These are phyloP conservation scores for Marchantia paleacea DNA, from an alignment of 225 moss, liverwort and hornwort genomes.

Conservation along the genomic window DNA sequence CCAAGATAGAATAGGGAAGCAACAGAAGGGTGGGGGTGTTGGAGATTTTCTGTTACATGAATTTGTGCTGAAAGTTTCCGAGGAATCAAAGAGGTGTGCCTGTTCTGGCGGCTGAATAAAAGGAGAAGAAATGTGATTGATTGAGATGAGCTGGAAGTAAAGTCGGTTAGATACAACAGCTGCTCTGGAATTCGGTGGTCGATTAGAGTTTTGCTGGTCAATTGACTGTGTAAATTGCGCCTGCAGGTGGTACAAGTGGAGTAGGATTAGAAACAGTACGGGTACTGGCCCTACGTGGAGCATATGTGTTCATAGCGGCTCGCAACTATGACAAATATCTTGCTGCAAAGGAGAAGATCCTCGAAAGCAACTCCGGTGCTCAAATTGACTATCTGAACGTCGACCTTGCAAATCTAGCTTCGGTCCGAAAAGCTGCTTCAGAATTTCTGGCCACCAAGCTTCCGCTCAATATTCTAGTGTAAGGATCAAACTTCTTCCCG, in stretches of 20 bases:
- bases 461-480: conserved; percentile 46
- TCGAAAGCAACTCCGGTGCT: conserved; percentile 28
- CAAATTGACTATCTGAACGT: conserved; percentile 36
- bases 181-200: no score
- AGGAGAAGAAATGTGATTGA: no score
- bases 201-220: no score
- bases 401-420: conserved; percentile 40
- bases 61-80: no score
- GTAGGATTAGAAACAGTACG: conserved; percentile 42
- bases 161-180: no score
- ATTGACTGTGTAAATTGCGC: not conserved
- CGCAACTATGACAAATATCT: conserved; percentile 28
- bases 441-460: conserved; percentile 37
- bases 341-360: conserved; percentile 31
- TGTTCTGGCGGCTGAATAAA: no score
- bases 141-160: not conserved
- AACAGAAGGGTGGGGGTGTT: no score
- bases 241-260: conserved; percentile 34
- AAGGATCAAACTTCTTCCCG: conserved; percentile 13
- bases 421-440: conserved; percentile 36
- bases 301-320: conserved; percentile 39
- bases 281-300: conserved; percentile 40
- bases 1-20: no score
- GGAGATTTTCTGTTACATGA: no score
- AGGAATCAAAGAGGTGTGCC: no score